phyloP scores from a whole-genome alignment of 2,329 filamentous ascomycete genomes.

The Pseudogymnoascus sp. region DNA sequence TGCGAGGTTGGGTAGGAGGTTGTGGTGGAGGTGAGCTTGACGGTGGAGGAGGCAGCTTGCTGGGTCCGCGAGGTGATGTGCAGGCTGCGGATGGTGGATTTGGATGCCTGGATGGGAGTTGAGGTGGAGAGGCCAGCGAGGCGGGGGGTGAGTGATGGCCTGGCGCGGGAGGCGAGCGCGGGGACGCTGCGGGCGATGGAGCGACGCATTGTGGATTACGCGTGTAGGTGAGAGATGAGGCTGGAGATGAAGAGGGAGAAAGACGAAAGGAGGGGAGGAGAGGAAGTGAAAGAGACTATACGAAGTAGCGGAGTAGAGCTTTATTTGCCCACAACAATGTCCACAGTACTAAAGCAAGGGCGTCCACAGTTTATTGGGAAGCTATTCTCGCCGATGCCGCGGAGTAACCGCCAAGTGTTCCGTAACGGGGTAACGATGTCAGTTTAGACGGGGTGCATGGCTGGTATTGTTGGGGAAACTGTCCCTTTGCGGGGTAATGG shows the following conservation, averaged over 20 bases:
- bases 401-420: neutral
- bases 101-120: slow-evolving; percentile 19
- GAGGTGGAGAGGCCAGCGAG: slow-evolving; percentile 22
- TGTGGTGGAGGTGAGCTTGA: slow-evolving; percentile 43
- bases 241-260: neutral
- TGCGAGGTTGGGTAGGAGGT: slow-evolving; percentile 64
- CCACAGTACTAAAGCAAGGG: neutral
- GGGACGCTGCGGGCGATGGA: slow-evolving; percentile 23
- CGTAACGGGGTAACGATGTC: neutral
- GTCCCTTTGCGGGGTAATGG: neutral
- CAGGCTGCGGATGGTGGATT: slow-evolving; percentile 43
- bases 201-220: slow-evolving; percentile 24
- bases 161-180: slow-evolving; percentile 19
- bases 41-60: slow-evolving; percentile 38
- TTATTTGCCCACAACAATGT: neutral
- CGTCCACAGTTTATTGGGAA: neutral
- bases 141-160: slow-evolving; percentile 19
- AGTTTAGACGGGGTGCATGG: neutral
- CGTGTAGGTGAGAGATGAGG: neutral
- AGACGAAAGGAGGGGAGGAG: neutral
- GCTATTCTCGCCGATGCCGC: neutral
- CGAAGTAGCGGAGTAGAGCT: neutral
- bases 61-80: slow-evolving; percentile 52
- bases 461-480: neutral
- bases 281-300: slow-evolving; percentile 2